A percentile compares a stretch with the other conserved stretches of the same genome.
phyloP scores from a whole-genome alignment of 179 eudicot genomes.

The Dionaea muscipula region DNA sequence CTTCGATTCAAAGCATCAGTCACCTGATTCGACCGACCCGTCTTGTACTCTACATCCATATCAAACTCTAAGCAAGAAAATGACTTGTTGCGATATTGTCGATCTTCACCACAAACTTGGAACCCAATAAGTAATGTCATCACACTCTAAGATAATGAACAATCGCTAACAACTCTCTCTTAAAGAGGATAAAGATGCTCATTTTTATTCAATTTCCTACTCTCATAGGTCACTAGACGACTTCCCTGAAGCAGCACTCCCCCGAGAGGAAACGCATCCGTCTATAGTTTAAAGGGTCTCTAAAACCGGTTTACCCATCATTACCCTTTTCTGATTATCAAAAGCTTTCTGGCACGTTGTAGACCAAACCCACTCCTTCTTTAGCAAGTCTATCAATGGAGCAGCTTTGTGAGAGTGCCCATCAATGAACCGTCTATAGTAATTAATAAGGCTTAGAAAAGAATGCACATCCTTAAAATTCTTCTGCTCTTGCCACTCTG shows the following conservation, averaged over 20 bases:
- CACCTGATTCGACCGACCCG: not conserved
- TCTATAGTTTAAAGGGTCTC: not conserved
- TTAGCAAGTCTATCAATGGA: not conserved
- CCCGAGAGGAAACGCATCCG: constrained; percentile 2
- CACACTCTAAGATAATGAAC: not conserved
- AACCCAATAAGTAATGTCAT: not conserved
- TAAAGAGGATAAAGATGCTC: not conserved
- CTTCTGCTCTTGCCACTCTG: not conserved
- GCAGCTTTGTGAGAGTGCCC: not conserved
- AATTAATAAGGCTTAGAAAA: too few species aligned
- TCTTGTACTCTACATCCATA: constrained; percentile 5
- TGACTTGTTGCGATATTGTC: constrained; percentile 5
- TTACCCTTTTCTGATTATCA: not conserved
- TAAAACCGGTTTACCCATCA: not conserved
- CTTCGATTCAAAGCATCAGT: not conserved
- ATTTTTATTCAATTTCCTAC: not conserved
- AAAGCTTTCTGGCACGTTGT: not conserved
- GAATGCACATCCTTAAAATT: not conserved
- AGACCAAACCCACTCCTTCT: not conserved
- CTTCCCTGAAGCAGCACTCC: constrained; percentile 2
- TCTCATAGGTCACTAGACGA: constrained; percentile 2
- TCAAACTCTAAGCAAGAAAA: constrained; percentile 5
- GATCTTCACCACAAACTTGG: not conserved
- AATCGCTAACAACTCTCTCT: constrained; percentile 2
- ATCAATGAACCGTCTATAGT: not conserved